A percentile compares a stretch with the other conserved stretches of the same genome.
These are phyloP conservation scores for Yamadazyma friedrichii DNA, from an alignment of 1,139 yeast species.

Conservation along the genomic window DNA sequence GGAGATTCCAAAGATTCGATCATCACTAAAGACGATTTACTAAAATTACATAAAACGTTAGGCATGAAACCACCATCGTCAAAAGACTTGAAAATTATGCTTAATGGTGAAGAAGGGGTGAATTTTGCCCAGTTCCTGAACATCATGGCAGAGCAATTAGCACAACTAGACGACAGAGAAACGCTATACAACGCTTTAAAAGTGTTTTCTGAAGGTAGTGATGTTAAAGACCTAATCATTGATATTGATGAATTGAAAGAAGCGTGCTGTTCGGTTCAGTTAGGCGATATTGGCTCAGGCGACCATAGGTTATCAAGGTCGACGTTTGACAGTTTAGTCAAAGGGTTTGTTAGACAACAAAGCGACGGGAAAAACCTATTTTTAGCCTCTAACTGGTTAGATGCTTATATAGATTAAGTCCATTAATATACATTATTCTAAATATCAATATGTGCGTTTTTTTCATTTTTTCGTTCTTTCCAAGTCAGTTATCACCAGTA, in stretches of 20 bases:
- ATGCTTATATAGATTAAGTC: slow-evolving; percentile 44
- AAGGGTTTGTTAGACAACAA: slow-evolving; percentile 57
- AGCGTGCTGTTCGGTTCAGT: slow-evolving; percentile 46
- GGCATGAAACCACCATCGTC: slow-evolving; percentile 43
- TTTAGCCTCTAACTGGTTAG: slow-evolving; percentile 59
- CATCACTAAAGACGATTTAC: slow-evolving; percentile 60
- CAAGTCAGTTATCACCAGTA: too few species aligned
- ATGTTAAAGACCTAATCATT: slow-evolving; percentile 33
- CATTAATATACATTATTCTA: slow-evolving; percentile 2
- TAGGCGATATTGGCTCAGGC: slow-evolving; percentile 43
- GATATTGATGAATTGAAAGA: slow-evolving; percentile 52
- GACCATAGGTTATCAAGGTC: slow-evolving; percentile 52
- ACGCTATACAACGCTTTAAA: slow-evolving; percentile 65
- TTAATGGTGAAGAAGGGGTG: slow-evolving; percentile 33
- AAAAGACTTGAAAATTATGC: slow-evolving; percentile 24
- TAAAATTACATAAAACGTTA: slow-evolving; percentile 51
- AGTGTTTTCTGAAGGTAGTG: slow-evolving; percentile 45
- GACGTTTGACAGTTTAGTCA: slow-evolving; percentile 52
- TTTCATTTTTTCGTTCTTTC: background rate
- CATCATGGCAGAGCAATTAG: slow-evolving; percentile 60
- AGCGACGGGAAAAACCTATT: slow-evolving; percentile 58
- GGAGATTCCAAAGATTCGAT: slow-evolving; percentile 74
- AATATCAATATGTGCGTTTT: background rate
- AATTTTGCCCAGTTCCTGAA: slow-evolving; percentile 72
- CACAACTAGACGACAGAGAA: slow-evolving; percentile 55